These are phyloP conservation scores for Lentithecium fluviatile DNA, from an alignment of 495 filamentous ascomycete genomes.

Conservation along the genomic window DNA sequence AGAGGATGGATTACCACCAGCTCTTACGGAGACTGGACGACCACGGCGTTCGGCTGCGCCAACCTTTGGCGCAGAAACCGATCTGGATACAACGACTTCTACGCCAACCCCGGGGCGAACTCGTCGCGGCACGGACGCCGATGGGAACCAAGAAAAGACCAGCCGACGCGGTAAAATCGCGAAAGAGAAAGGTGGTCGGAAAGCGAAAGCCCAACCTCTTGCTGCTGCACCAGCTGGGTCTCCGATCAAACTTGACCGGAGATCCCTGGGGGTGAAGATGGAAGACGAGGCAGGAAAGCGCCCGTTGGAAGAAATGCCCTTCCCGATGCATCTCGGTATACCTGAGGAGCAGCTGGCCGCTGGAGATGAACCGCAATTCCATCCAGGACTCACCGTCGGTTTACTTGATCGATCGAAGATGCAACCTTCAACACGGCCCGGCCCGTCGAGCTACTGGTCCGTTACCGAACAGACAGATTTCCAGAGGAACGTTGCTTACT, in stretches of 20 bases:
- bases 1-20: conserved; percentile 27
- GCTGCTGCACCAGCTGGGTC: conserved; percentile 41
- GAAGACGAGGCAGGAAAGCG: conserved; percentile 22
- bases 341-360: conserved; percentile 27
- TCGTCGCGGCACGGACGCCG: conserved; percentile 23
- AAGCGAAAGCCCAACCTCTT: conserved; percentile 38
- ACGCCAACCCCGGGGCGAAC: conserved; percentile 42
- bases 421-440: conserved; percentile 36
- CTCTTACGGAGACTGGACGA: conserved; percentile 65
- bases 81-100: conserved; percentile 41
- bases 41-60: conserved; percentile 70
- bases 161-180: conserved; percentile 31
- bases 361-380: conserved; percentile 18
- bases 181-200: conserved; percentile 39
- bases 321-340: conserved; percentile 7
- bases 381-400: conserved; percentile 7
- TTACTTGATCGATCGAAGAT: conserved; percentile 25
- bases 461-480: conserved; percentile 88
- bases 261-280: conserved; percentile 26
- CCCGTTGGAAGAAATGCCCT: conserved; percentile 10
- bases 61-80: conserved; percentile 60
- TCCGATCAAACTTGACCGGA: conserved; percentile 34
- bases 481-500: conserved; percentile 69
- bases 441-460: conserved; percentile 92
- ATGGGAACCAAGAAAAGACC: conserved; percentile 38